Evolutionary conservation across 805 yeast genomes (phyloP), one percentile per base, ranked within the genome.

Genomic region (Debaryomyces prosopidis): DNA sequence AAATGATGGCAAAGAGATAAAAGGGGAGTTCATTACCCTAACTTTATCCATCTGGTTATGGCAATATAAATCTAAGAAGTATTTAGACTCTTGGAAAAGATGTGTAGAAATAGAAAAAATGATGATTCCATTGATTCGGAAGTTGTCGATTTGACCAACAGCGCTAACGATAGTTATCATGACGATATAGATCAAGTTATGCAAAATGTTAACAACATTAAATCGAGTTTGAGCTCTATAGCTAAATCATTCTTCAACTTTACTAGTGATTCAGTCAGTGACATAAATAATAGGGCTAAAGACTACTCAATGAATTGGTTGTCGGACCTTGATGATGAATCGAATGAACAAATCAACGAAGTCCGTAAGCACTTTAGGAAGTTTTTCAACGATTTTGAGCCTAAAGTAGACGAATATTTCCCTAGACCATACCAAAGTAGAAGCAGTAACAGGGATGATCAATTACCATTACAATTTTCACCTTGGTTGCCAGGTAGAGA

Each of bases 161-260:
- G 57, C 43, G 52, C 26, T 15, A 18, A 28, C 3, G 41, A 38
- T 4, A 28, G 33, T n/a, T 26, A n/a, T 23, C 41, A 34, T 11
- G 23, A 55, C 18, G 63, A 62, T 12, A 46, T 59, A 38, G 66
- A 63, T 35, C 43, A 50, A 19, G 55, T 65, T 28, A 55, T 59
- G 40, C 49, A 52, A 15, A 50, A 50, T 23, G 53, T 67, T 31
- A 58, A 63, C 30, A 62, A 59, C 17, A 42, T 65, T 28, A 60
- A 63, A 37, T 50, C 52, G 27, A 52, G 52, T 28, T 45, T 68
- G n/a, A 55, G 60, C 11, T 54, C 57, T 6, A 47, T 64, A 15
- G 55, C 71, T 15, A 58, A 56, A 30, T 53, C 62, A 11, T 28
- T 68, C 5, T 56, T 57, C 40, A 55, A 60, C 35, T 44, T 55